A percentile compares a stretch with the other conserved stretches of the same genome.
Conservation (phyloP, 2,329 filamentous ascomycete species). For the Clarireedia monteithiana region DNA sequence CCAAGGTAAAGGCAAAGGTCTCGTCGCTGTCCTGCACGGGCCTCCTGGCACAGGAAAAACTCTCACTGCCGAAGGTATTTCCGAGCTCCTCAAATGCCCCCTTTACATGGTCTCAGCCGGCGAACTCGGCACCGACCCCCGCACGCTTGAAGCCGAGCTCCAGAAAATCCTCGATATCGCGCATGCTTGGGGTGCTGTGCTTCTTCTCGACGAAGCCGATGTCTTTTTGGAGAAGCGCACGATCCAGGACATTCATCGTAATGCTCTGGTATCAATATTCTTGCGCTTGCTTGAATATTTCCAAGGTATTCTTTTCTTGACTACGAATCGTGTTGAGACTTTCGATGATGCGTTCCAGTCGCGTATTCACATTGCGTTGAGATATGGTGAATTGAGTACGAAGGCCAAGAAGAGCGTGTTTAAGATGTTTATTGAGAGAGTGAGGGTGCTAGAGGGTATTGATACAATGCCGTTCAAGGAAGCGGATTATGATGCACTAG, state of each 20-base stretch:
- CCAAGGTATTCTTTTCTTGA: slow-evolving; percentile 83
- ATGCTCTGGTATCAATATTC: slow-evolving; percentile 82
- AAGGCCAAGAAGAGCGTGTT: slow-evolving; percentile 75
- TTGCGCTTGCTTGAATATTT: slow-evolving; percentile 83
- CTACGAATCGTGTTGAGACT: slow-evolving; percentile 79
- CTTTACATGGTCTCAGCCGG: slow-evolving; percentile 78
- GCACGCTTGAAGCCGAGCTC: slow-evolving; percentile 65
- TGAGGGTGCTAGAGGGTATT: slow-evolving; percentile 55
- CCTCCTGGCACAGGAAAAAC: slow-evolving; percentile 86
- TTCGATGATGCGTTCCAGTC: slow-evolving; percentile 90
- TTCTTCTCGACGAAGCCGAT: slow-evolving; percentile 80
- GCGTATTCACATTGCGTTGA: slow-evolving; percentile 76
- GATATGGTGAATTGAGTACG: slow-evolving; percentile 66
- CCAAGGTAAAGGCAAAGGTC: slow-evolving; percentile 77
- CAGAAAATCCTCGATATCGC: slow-evolving; percentile 82
- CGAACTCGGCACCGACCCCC: slow-evolving; percentile 72
- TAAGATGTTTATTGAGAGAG: slow-evolving; percentile 73
- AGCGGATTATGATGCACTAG: slow-evolving; percentile 58
- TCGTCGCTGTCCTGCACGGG: slow-evolving; percentile 75
- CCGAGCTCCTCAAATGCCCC: slow-evolving; percentile 72
- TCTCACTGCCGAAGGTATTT: slow-evolving; percentile 78
- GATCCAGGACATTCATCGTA: slow-evolving; percentile 76
- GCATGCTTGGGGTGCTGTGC: slow-evolving; percentile 76
- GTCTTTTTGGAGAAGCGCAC: slow-evolving; percentile 79
- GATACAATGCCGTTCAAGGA: slow-evolving; percentile 55